These are phyloP conservation scores for Schrenkiella parvula DNA, from an alignment of 345 rosid species.

Conservation along the genomic window DNA sequence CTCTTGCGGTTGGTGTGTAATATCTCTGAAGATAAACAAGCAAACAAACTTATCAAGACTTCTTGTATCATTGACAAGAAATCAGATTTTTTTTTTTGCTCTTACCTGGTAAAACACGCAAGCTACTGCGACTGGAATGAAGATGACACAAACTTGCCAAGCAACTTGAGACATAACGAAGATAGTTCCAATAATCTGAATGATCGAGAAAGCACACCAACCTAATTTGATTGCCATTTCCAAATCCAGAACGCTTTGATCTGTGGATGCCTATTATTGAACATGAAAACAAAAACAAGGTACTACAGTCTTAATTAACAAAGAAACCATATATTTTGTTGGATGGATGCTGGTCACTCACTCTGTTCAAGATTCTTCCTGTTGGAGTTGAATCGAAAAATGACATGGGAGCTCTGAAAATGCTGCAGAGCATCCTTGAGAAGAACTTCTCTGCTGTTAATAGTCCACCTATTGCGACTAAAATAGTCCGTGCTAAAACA, in stretches of 20 bases:
- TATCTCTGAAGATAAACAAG: slow-evolving; percentile 49
- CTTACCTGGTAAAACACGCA: slow-evolving; percentile 95
- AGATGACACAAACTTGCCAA: slow-evolving; percentile 91
- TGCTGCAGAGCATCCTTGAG: slow-evolving; percentile 64
- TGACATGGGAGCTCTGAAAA: slow-evolving; percentile 83
- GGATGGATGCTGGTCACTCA: slow-evolving; percentile 30
- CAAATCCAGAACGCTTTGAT: slow-evolving; percentile 88
- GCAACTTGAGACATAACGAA: slow-evolving; percentile 93
- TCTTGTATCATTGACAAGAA: background rate
- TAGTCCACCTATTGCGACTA: slow-evolving; percentile 66
- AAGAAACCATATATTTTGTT: background rate
- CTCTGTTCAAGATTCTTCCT: slow-evolving; percentile 93
- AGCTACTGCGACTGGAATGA: slow-evolving; percentile 93
- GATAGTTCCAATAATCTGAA: slow-evolving; percentile 77
- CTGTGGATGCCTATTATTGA: slow-evolving; percentile 68
- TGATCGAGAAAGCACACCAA: slow-evolving; percentile 89
- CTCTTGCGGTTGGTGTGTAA: slow-evolving; percentile 94
- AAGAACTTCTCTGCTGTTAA: slow-evolving; percentile 75
- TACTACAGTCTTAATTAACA: background rate
- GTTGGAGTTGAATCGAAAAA: slow-evolving; percentile 95
- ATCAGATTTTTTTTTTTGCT: background rate
- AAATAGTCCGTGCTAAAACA: slow-evolving; percentile 63
- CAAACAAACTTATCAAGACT: background rate
- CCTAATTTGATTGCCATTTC: slow-evolving; percentile 76
- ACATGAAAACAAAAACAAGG: slow-evolving; percentile 1